These are phyloP conservation scores for Fusarium pseudograminearum DNA, from an alignment of 2,329 filamentous ascomycete genomes.

Conservation along the genomic window DNA sequence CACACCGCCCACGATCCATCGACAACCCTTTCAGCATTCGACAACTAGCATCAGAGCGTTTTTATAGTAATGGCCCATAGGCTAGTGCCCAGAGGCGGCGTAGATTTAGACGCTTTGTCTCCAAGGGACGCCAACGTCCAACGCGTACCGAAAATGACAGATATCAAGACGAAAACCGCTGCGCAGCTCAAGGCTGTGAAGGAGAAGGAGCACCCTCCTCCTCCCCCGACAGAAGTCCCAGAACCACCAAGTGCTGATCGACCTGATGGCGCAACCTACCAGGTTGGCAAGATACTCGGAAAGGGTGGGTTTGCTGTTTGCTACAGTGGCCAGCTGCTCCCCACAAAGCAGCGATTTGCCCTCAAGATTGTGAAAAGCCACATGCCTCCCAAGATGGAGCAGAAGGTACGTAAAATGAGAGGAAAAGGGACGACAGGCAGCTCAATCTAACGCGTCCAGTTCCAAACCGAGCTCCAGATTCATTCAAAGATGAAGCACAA, in stretches of 20 bases:
- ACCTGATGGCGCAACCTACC: constrained; percentile 77
- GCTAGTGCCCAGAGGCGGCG: constrained; percentile 61
- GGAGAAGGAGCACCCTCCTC: constrained; percentile 75
- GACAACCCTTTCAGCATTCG: constrained; percentile 5
- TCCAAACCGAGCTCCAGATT: constrained; percentile 90
- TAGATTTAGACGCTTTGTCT: constrained; percentile 73
- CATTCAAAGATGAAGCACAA: constrained; percentile 97
- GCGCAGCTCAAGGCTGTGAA: constrained; percentile 67
- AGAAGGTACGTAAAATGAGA: constrained; percentile 72
- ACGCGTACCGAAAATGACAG: constrained; percentile 61
- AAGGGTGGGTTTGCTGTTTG: constrained; percentile 88
- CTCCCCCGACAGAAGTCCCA: constrained; percentile 69
- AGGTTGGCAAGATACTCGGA: constrained; percentile 78
- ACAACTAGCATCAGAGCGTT: constrained; percentile 4
- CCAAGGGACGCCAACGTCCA: constrained; percentile 74
- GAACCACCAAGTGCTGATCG: constrained; percentile 77
- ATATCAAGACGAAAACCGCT: constrained; percentile 65
- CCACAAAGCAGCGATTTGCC: constrained; percentile 76
- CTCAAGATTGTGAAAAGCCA: constrained; percentile 87
- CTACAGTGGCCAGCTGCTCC: constrained; percentile 76
- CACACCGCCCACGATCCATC: constrained; percentile 9
- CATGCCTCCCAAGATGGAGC: constrained; percentile 85
- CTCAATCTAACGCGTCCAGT: constrained; percentile 56
- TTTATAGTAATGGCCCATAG: constrained; percentile 59
- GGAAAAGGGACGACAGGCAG: background rate